Base-by-base conservation (phyloP, 345 rosid genomes). In the Pseudoturritis turrita region DNA sequence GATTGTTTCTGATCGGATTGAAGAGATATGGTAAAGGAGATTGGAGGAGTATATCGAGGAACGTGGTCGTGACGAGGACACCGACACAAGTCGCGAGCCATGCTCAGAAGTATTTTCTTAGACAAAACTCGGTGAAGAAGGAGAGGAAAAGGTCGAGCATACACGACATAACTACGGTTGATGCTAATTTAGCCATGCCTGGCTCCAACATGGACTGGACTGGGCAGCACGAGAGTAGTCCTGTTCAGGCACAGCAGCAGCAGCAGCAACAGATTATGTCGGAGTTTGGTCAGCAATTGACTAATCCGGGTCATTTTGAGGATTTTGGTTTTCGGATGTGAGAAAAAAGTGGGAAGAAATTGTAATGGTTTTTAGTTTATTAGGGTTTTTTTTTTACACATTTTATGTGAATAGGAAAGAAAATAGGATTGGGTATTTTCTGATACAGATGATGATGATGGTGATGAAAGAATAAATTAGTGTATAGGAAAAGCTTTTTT, bases 71-170 rank as follows among this genome's bases (percentile, higher is more conserved):
- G 49, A 84, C 96, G 2, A 87, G 96, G 65, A 91, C 96, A 5
- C 96, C 97, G 8, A 91, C 96, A 0, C 96, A 91, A 78, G 97
- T 91, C 0, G 96, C 97, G 0, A 91, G 96, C 71, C 97, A 91
- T 59, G 98, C 98, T n/a, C 98, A 92, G 74, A 92, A 92, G 77
- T 89, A 83, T 78, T 91, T 86, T 55, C 89, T 91, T 7, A 84
- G 94, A 41, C 96, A 89, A 66, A 81, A 29, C 56, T 70, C 85
- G 2, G 87, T 62, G 39, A 88, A 86, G 82, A 89, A 86, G 44
- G 96, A 91, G 80, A 81, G 96, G 81, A 91, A 89, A 74, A 78
- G 96, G 36, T 79, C 93, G 0, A 91, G 97, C 76, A 91, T 91
- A 23, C 97, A 91, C 6, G 97, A 91, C 73, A 91, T 89, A 55